Evolutionary conservation across 2,329 filamentous ascomycete genomes (phyloP).

Genomic region (Xenosphaeropsis pyriputrescens): DNA sequence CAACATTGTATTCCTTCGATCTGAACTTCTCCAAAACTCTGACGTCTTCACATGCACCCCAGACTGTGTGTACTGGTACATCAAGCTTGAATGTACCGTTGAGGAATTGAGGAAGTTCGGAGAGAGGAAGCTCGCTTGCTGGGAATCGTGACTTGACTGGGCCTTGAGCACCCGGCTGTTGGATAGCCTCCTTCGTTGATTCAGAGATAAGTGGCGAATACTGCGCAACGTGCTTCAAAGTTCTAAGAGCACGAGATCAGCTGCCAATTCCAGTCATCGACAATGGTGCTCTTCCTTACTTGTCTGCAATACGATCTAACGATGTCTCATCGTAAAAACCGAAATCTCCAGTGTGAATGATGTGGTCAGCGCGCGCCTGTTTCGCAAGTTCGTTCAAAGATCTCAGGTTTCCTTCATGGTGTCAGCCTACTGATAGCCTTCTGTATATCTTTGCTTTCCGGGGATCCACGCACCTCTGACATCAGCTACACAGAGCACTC

Average conservation of each 20-base stretch:
- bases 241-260: slow-evolving; percentile 38
- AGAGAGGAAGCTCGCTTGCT: slow-evolving; percentile 73
- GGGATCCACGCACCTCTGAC: slow-evolving; percentile 42
- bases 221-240: slow-evolving; percentile 93
- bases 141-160: slow-evolving; percentile 78
- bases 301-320: slow-evolving; percentile 92
- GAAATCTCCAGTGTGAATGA: slow-evolving; percentile 97
- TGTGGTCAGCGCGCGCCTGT: slow-evolving; percentile 88
- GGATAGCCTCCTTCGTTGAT: slow-evolving; percentile 51
- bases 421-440: neutral
- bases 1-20: slow-evolving; percentile 94
- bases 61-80: slow-evolving; percentile 95
- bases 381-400: slow-evolving; percentile 94
- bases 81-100: slow-evolving; percentile 82
- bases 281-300: slow-evolving; percentile 40
- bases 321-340: slow-evolving; percentile 97
- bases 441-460: neutral
- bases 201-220: slow-evolving; percentile 92
- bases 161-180: slow-evolving; percentile 48
- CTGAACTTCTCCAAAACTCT: slow-evolving; percentile 94
- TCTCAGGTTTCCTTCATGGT: slow-evolving; percentile 64
- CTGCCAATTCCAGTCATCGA: slow-evolving; percentile 2
- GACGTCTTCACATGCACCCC: slow-evolving; percentile 98
- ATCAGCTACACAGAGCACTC: slow-evolving; percentile 58
- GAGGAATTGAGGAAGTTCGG: slow-evolving; percentile 80